A percentile compares a stretch with the other conserved stretches of the same genome.
Evolutionary conservation across 2,329 filamentous ascomycete genomes (phyloP).

Genomic region (Sarocladium brachiariae): DNA sequence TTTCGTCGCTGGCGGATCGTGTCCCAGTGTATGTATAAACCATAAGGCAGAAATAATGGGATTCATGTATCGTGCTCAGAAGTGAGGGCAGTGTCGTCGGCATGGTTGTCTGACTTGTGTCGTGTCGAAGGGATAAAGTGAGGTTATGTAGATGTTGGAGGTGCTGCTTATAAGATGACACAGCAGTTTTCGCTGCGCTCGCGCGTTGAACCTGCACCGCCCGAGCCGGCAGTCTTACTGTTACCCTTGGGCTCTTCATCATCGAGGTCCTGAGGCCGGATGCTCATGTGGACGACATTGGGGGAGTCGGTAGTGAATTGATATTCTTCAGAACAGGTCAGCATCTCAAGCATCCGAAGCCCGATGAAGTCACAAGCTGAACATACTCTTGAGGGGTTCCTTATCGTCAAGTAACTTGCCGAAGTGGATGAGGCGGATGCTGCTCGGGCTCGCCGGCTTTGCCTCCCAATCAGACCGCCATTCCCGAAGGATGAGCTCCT

Average conservation of each 20-base stretch:
- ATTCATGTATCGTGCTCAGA: neutral
- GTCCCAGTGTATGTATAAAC: neutral
- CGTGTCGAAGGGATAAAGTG: neutral
- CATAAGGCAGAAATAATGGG: neutral
- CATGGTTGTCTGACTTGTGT: neutral
- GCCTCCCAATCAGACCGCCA: slow-evolving; percentile 91
- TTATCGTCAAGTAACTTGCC: slow-evolving; percentile 89
- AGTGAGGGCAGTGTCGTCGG: neutral
- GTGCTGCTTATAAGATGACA: slow-evolving; percentile 38
- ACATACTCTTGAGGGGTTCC: slow-evolving; percentile 71
- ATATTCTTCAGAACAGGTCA: no score
- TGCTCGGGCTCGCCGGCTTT: slow-evolving; percentile 77
- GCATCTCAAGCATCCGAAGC: no score
- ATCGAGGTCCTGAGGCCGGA: slow-evolving; percentile 79
- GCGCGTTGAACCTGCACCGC: slow-evolving; percentile 32
- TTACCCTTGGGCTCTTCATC: slow-evolving; percentile 69
- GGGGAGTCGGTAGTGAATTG: slow-evolving; percentile 66
- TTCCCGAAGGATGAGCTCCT: slow-evolving; percentile 87
- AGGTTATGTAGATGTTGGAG: neutral
- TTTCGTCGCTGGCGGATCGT: neutral
- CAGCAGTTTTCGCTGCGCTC: slow-evolving; percentile 40
- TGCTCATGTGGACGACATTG: slow-evolving; percentile 92
- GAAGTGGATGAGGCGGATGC: slow-evolving; percentile 86
- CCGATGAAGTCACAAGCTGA: neutral
- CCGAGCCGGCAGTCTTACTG: slow-evolving; percentile 42